phyloP scores from a whole-genome alignment of 2,329 filamentous ascomycete species.

The Zopfia rhizophila region DNA sequence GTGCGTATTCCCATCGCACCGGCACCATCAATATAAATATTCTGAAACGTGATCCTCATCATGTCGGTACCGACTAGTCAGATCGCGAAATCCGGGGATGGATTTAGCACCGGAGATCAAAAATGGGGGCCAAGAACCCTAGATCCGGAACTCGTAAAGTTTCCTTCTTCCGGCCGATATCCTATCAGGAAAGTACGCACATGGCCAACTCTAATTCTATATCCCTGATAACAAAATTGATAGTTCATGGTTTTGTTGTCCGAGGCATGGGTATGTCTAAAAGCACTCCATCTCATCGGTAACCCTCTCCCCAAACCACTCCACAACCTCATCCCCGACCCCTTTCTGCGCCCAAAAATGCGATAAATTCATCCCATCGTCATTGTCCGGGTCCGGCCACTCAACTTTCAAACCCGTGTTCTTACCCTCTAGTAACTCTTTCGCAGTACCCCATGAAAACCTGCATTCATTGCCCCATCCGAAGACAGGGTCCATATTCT shows the following conservation, averaged over 20 bases:
- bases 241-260: no score
- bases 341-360: conserved; percentile 72
- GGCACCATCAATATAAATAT: no score
- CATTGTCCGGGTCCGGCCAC: conserved; percentile 83
- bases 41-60: no score
- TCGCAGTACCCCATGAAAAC: conserved; percentile 95
- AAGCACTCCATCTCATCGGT: conserved; percentile 78
- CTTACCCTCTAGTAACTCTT: conserved; percentile 89
- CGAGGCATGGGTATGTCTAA: no score
- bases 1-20: no score
- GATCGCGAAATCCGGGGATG: no score
- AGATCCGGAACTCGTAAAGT: conserved; percentile 4
- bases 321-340: conserved; percentile 72
- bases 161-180: no score
- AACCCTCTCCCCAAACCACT: conserved; percentile 84
- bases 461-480: conserved; percentile 94
- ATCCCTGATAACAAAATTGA: no score
- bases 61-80: no score
- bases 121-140: conserved; percentile 1
- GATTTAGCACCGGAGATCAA: conserved; percentile 1
- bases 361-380: conserved; percentile 73
- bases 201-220: no score
- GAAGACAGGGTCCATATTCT: conserved; percentile 91
- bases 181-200: no score
- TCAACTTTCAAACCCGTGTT: conserved; percentile 76